Base-by-base conservation (phyloP, 371 early-diverging fungal genomes). In the Mortierella sp. region DNA sequence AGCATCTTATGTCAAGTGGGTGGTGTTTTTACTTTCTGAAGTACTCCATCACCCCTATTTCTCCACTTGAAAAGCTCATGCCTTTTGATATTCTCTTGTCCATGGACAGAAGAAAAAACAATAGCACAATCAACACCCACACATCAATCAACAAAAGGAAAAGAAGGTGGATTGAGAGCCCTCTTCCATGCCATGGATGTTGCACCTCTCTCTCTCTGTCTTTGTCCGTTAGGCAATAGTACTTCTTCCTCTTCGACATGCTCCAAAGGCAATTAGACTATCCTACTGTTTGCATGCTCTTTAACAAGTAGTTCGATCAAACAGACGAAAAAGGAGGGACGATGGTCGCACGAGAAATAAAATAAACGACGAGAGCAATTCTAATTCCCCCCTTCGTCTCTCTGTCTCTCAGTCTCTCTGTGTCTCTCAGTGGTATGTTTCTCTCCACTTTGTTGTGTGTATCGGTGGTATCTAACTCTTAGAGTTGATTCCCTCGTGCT, bases 401-500 rank as follows among this genome's bases (percentile, higher is more conserved):
- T 48, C 7, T 48, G 6, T n/a, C 9, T 9, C 24, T n/a, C 24
- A 7, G 22, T 50, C 50, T n/a, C 9, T 50, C 9, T 50, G 50
- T 50, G 50, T n/a, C 47, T 50, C n/a, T 22, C 10, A 2, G 24
- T 50, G 22, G 50, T 50, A 24, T 50, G 50, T n/a, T 22, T n/a
- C 22, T 50, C 0, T 50, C 10, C 24, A n/a, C n/a, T 48, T 61
- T 26, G 61, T 61, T 61, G 9, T 34, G 37, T 37, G 34, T 61
- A 0, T 34, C 22, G n/a, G 19, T n/a, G n/a, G 16, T n/a, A 48
- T 16, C 7, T 29, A 29, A 31, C 6, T 55, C 14, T 48, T n/a
- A n/a, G 31, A 31, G 6, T 55, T 7, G 34, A 37, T 58, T 58
- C 58, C 58, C 58, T 58, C 58, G 58, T 58, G 61, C 61, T 61